A percentile compares a stretch with the other conserved stretches of the same genome.
Evolutionary conservation across 1,139 yeast genomes (phyloP).

Genomic region (Pneumocystis carinii): DNA sequence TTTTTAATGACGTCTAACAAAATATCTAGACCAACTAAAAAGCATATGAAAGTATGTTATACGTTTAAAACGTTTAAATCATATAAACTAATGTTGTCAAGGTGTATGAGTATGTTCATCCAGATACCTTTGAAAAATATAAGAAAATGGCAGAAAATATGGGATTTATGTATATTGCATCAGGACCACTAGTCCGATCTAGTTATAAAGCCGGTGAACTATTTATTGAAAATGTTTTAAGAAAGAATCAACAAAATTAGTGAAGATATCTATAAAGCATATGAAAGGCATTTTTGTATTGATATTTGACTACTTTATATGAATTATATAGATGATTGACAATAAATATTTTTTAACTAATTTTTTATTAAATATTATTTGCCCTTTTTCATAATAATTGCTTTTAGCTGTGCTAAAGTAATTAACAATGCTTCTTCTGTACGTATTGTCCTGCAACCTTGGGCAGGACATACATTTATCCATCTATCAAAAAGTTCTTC

Average conservation of each 20-base stretch:
- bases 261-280: too few species aligned
- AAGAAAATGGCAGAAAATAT: conserved; percentile 68
- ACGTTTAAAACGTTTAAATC: too few species aligned
- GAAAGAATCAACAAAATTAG: conserved; percentile 34
- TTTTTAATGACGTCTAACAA: not conserved
- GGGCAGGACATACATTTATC: conserved; percentile 9
- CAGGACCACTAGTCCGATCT: conserved; percentile 92
- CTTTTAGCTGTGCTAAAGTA: conserved; percentile 5
- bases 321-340: too few species aligned
- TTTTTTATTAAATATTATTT: not conserved
- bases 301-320: too few species aligned
- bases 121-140: conserved; percentile 92
- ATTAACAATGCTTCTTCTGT: conserved; percentile 11
- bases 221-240: conserved; percentile 82
- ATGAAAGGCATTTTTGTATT: too few species aligned
- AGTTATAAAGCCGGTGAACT: conserved; percentile 98
- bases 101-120: conserved; percentile 88
- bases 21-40: conserved; percentile 53
- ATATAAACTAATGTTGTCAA: not conserved
- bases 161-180: conserved; percentile 93
- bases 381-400: not conserved
- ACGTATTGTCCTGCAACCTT: conserved; percentile 8
- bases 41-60: conserved; percentile 60
- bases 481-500: conserved; percentile 11
- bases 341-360: too few species aligned